Percentiles rank a stretch among this genome's conserved stretches.
Conservation (phyloP, 2,329 filamentous ascomycete species). For the Helminthosporium solani region DNA sequence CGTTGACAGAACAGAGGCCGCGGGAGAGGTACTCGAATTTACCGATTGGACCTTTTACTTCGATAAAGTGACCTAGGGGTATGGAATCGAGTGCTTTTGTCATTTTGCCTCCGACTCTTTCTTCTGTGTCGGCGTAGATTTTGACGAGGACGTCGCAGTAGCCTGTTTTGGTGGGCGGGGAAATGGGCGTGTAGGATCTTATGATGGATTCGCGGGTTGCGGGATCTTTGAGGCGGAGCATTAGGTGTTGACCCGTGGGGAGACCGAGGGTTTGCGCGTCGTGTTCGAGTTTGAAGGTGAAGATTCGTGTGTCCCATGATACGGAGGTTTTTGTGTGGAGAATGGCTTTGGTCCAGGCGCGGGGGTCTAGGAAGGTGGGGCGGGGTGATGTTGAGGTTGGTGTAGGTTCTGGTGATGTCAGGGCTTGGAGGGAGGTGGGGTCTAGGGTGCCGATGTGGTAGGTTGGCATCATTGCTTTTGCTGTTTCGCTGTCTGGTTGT, state of each 20-base stretch:
- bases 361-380: conserved; percentile 68
- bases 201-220: conserved; percentile 72
- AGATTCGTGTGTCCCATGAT: conserved; percentile 77
- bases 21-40: conserved; percentile 76
- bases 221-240: conserved; percentile 77
- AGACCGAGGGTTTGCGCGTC: conserved; percentile 69
- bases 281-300: conserved; percentile 77
- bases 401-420: conserved; percentile 52
- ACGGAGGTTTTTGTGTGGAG: conserved; percentile 68
- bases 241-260: conserved; percentile 81
- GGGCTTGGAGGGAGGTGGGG: conserved; percentile 55
- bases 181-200: conserved; percentile 83
- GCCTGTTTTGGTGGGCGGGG: conserved; percentile 61
- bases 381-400: conserved; percentile 50
- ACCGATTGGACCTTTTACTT: conserved; percentile 86
- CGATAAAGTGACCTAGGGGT: conserved; percentile 69
- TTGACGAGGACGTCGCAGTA: conserved; percentile 77
- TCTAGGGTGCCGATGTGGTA: conserved; percentile 84
- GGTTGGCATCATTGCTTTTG: conserved; percentile 81
- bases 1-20: conserved; percentile 64
- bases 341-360: conserved; percentile 70
- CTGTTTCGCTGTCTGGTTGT: conserved; percentile 77
- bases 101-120: conserved; percentile 72
- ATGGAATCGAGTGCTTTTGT: conserved; percentile 74
- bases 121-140: conserved; percentile 67